A percentile compares a stretch with the other conserved stretches of the same genome.
These are phyloP conservation scores for Yueomyces sp. DNA, from an alignment of 805 yeast species.

Conservation along the genomic window DNA sequence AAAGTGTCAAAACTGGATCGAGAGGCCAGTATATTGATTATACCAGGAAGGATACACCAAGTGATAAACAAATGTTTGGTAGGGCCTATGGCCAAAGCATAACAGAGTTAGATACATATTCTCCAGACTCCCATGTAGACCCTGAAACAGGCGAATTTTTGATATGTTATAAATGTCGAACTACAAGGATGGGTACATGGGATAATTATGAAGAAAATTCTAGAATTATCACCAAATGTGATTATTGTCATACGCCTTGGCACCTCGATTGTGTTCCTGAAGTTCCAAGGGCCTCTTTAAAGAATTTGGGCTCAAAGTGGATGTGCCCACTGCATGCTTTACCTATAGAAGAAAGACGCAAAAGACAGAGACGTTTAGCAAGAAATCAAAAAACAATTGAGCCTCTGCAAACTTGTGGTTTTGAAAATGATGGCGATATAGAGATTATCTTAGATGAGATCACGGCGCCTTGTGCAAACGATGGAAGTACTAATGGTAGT, in stretches of 20 bases:
- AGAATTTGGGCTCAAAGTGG: conserved; percentile 73
- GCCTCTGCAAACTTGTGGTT: conserved; percentile 40
- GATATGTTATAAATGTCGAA: conserved; percentile 65
- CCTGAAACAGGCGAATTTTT: conserved; percentile 45
- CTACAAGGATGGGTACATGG: conserved; percentile 43
- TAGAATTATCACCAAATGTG: conserved; percentile 56
- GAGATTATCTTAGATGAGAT: conserved; percentile 38
- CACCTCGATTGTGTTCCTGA: conserved; percentile 71
- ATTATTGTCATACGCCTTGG: conserved; percentile 73
- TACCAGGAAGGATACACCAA: conserved; percentile 31
- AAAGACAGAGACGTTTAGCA: conserved; percentile 29
- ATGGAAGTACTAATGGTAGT: conserved; percentile 6
- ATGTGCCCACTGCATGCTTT: conserved; percentile 74
- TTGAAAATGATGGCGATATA: conserved; percentile 40
- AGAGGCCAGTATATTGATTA: conserved; percentile 62
- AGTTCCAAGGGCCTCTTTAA: conserved; percentile 61
- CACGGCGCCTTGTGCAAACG: conserved; percentile 14
- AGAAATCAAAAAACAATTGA: conserved; percentile 41
- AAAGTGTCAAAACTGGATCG: conserved; percentile 53
- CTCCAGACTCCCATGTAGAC: conserved; percentile 53
- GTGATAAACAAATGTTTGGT: conserved; percentile 31
- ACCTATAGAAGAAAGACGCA: neutral
- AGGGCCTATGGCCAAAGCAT: conserved; percentile 28
- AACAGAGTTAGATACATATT: conserved; percentile 25
- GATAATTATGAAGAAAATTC: conserved; percentile 28